Base-by-base conservation (phyloP, 148 eudicot species). In the Simmondsia chinensis region DNA sequence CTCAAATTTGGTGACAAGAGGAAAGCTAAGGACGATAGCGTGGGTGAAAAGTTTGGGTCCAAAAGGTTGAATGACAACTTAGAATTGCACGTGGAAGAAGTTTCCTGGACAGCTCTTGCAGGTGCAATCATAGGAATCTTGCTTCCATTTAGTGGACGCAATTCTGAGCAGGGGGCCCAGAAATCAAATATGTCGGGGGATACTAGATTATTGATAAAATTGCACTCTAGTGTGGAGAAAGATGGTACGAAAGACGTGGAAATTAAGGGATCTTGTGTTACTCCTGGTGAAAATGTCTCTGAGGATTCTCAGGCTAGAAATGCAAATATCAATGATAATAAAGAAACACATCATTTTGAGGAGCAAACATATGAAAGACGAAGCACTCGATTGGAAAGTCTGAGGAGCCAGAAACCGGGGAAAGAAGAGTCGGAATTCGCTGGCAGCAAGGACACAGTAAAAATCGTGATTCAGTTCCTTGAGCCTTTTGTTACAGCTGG, bases 281-380 rank as follows among this genome's bases (percentile, higher is more conserved):
- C 43, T 43, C 21, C 56, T 55, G 61, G 59, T 38, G 75, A 50
- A 53, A 56, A 35, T 33, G 46, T 43, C 65, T 42, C 65, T 46
- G 64, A 51, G n/a, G 68, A 72, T 50, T 39, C 54, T 34, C 48
- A 55, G 49, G 17, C 75, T 46, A 72, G 49, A 56, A 74, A 63
- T 55, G 73, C 57, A 33, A 59, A 43, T 40, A 38, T 19, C 34
- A 26, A 9, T 27, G 40, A 39, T 39, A 70, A 46, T 30, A 81
- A 65, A 68, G 91, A 78, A 48, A 50, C 54, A 36, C 61, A 41
- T 55, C 30, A 36, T 26, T 52, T 46, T 52, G 95, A 82, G 42
- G 95, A 79, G 52, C 95, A 79, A 48, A 79, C 72, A 52, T 78
- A 72, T 46, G 99, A 82, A 71, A 82, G 99, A 61, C 70, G 99